phyloP scores from a whole-genome alignment of 2,329 filamentous ascomycete genomes.

The Graphilbum ipis-grandicollis region DNA sequence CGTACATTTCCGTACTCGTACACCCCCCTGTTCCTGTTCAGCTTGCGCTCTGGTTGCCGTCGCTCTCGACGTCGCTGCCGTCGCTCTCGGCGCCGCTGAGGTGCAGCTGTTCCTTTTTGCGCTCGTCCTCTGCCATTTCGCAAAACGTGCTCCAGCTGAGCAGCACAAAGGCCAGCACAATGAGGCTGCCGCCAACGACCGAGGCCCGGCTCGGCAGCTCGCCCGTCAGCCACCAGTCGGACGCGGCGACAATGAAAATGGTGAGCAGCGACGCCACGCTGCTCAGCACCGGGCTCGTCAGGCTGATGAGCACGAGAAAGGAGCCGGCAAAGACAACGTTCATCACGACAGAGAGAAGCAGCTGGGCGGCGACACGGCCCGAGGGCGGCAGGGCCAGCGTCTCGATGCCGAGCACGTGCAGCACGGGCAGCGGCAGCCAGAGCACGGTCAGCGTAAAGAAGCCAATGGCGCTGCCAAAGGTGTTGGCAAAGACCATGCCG shows the following conservation, averaged over 20 bases:
- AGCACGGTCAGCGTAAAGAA: slow-evolving; percentile 70
- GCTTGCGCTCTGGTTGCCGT: too few species aligned
- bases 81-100: slow-evolving; percentile 9
- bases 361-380: slow-evolving; percentile 62
- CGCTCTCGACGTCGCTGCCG: neutral
- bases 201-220: slow-evolving; percentile 58
- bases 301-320: slow-evolving; percentile 80
- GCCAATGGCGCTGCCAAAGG: slow-evolving; percentile 77
- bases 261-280: slow-evolving; percentile 87
- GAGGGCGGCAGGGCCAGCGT: slow-evolving; percentile 66
- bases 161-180: slow-evolving; percentile 74
- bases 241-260: slow-evolving; percentile 88
- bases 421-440: slow-evolving; percentile 77
- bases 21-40: too few species aligned
- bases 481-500: slow-evolving; percentile 92
- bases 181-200: slow-evolving; percentile 67
- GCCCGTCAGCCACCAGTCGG: slow-evolving; percentile 76
- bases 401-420: slow-evolving; percentile 67
- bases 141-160: slow-evolving; percentile 82
- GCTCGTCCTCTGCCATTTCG: slow-evolving; percentile 76
- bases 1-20: too few species aligned
- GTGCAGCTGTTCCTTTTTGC: slow-evolving; percentile 33
- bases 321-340: slow-evolving; percentile 88
- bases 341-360: slow-evolving; percentile 63
- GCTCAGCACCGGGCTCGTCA: slow-evolving; percentile 83